A percentile compares a stretch with the other conserved stretches of the same genome.
Conservation (phyloP, 371 early-diverging fungal species). For the Haplosporangium sp. region DNA sequence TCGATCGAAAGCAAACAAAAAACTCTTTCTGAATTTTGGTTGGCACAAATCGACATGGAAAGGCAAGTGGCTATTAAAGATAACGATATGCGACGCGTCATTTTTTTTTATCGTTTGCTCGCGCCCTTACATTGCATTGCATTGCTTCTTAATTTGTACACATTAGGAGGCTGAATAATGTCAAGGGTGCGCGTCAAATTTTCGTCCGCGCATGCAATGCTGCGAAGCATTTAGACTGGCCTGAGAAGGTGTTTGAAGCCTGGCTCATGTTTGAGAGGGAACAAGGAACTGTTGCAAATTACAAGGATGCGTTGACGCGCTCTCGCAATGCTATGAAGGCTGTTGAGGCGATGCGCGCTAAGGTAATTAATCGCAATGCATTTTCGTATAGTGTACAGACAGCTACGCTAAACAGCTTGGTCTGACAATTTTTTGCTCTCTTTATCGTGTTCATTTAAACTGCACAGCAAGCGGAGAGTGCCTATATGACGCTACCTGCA, state of each 20-base stretch:
- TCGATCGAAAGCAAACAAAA: slow-evolving; percentile 24
- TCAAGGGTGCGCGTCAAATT: slow-evolving; percentile 26
- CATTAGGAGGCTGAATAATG: slow-evolving; percentile 18
- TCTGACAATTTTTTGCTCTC: no score
- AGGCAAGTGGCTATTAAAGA: slow-evolving; percentile 6
- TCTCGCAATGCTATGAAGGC: slow-evolving; percentile 24
- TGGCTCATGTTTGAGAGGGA: slow-evolving; percentile 47
- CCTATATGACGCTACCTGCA: not conserved
- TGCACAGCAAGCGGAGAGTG: slow-evolving; percentile 1
- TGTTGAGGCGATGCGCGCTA: slow-evolving; percentile 20
- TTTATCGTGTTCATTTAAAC: not conserved
- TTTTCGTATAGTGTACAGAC: no score
- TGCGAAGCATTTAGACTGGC: slow-evolving; percentile 41
- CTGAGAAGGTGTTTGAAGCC: slow-evolving; percentile 41
- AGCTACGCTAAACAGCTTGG: no score
- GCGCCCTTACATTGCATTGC: not conserved
- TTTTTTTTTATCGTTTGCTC: not conserved
- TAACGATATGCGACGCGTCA: no score
- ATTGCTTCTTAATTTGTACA: not conserved
- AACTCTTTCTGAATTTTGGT: slow-evolving; percentile 33
- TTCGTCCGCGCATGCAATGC: slow-evolving; percentile 24
- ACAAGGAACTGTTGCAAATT: slow-evolving; percentile 10
- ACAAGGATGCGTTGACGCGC: slow-evolving; percentile 32
- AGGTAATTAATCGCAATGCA: slow-evolving; percentile 17
- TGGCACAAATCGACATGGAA: slow-evolving; percentile 30